Percentiles rank a stretch among this genome's conserved stretches.
Evolutionary conservation across 2,329 filamentous ascomycete genomes (phyloP).

Genomic region (Magnaporthiopsis rhizophila): DNA sequence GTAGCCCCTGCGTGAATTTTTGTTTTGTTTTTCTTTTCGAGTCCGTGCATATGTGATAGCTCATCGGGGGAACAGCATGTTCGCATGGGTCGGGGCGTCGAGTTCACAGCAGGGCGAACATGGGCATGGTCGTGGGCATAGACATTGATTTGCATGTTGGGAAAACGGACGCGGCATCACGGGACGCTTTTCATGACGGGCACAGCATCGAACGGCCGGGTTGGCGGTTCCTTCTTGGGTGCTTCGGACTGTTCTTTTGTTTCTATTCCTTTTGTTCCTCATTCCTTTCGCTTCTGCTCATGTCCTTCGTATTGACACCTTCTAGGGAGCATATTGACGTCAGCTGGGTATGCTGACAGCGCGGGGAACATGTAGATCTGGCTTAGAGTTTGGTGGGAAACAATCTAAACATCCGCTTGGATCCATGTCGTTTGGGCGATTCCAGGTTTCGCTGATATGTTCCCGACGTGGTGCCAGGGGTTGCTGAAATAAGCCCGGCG

Average conservation of each 20-base stretch:
- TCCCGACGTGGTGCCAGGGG: too few species aligned
- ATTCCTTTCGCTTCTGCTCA: background rate
- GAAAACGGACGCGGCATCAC: background rate
- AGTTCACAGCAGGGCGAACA: background rate
- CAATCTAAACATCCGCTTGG: background rate
- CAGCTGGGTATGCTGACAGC: background rate
- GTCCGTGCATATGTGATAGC: background rate
- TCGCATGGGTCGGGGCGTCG: background rate
- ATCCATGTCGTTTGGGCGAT: too few species aligned
- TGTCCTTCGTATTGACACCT: background rate
- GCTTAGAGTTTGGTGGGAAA: background rate
- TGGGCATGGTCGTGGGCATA: background rate
- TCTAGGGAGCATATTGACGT: background rate
- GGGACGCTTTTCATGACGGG: background rate
- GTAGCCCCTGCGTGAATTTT: slow-evolving; percentile 13
- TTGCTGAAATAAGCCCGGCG: too few species aligned
- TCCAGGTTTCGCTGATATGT: too few species aligned
- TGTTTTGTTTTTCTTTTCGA: background rate
- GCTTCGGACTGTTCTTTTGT: background rate
- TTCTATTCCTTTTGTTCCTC: background rate
- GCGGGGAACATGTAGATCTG: background rate
- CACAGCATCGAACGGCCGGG: background rate
- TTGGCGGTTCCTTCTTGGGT: background rate
- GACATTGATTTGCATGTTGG: background rate
- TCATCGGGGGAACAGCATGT: background rate